Base-by-base conservation (phyloP, 306 rosid species). In the Ziziphus jujuba region DNA sequence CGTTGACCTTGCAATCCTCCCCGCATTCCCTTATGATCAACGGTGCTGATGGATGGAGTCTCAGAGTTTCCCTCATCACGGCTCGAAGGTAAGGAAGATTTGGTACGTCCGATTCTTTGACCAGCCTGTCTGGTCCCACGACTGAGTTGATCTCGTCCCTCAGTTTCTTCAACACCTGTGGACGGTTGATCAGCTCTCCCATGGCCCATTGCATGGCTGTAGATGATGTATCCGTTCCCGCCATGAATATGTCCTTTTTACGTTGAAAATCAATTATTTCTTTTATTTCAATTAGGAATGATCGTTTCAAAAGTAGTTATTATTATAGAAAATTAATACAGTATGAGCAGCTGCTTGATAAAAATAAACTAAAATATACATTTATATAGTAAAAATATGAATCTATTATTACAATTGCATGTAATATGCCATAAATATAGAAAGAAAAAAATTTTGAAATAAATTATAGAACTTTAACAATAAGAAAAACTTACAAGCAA, bases 11-110 rank as follows among this genome's bases (percentile, higher is more conserved):
- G 28, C 87, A 81, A 6, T 28, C 45, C 34, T 67, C 56, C 0
- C n/a, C 36, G 4, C 84, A 80, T 69, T 86, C 80, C 34, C 85
- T 63, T 12, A 80, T 73, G 20, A 83, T 72, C 1, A 84, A 40
- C 17, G 91, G 81, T 0, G 76, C 82, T 10, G 85, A 80, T 3
- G 89, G 85, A 34, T 86, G 89, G 14, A 86, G 72, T 15, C 87
- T 72, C 2, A 84, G 67, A 2, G 80, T 79, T 74, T 84, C 93
- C 8, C 73, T 84, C 1, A 77, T 50, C 7, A 84, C 75, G 8
- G 85, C 87, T 23, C 69, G 78, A 34, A 87, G 74, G 33, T 87
- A 84, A 17, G 80, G 87, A 11, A 87, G 61, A 13, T 74, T 72
- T 17, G 78, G 77, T n/a, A 85, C 61, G 49, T 87, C 85, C 8